Evolutionary conservation across 1,284 basidiomycete genomes (phyloP).

Genomic region (Pseudozyma sp.): DNA sequence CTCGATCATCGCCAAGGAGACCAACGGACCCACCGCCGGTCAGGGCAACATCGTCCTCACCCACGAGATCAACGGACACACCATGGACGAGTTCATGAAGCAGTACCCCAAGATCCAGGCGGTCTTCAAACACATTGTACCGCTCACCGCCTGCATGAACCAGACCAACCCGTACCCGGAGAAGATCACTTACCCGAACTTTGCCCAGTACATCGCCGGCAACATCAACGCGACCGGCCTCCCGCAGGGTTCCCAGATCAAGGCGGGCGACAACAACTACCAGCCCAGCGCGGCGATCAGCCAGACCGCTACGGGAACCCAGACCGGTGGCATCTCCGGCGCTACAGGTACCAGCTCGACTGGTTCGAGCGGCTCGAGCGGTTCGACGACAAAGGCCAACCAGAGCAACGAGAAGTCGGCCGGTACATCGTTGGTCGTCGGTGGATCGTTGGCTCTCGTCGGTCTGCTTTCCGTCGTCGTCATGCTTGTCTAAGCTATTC

Average conservation of each 20-base stretch:
- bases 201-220: conserved; percentile 55
- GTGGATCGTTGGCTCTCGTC: conserved; percentile 10
- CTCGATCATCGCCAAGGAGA: conserved; percentile 67
- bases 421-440: conserved; percentile 8
- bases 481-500: conserved; percentile 23
- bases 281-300: conserved; percentile 22
- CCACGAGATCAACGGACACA: conserved; percentile 64
- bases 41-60: conserved; percentile 68
- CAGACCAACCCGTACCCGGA: conserved; percentile 71
- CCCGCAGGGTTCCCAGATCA: conserved; percentile 44
- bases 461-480: conserved; percentile 19
- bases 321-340: conserved; percentile 15
- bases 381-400: conserved; percentile 1
- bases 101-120: conserved; percentile 59
- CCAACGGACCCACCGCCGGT: conserved; percentile 69
- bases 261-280: conserved; percentile 33
- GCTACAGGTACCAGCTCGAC: conserved; percentile 3
- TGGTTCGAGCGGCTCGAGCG: not conserved
- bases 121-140: conserved; percentile 65
- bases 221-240: conserved; percentile 57
- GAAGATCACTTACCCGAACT: conserved; percentile 67
- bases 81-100: conserved; percentile 62
- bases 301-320: conserved; percentile 25
- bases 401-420: conserved; percentile 3
- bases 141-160: conserved; percentile 66